Evolutionary conservation across 208 protist genomes (phyloP).

Genomic region (Acanthamoeba culbertsoni): DNA sequence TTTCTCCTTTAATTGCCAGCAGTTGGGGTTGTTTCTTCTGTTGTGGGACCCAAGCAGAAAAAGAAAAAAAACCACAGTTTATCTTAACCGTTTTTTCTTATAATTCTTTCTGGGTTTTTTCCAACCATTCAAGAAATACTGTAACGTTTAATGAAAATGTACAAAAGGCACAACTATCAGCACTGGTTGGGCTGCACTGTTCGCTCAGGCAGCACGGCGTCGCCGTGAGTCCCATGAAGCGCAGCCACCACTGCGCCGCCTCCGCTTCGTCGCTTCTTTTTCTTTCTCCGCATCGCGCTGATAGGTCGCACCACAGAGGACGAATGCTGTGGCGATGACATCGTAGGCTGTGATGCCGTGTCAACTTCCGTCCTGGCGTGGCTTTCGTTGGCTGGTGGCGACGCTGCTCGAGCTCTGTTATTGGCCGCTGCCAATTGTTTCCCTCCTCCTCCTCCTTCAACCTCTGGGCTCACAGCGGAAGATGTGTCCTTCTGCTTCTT

Average conservation of each 20-base stretch:
- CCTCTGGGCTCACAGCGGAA: neutral
- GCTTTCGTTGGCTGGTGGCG: no score
- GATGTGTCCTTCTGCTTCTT: neutral
- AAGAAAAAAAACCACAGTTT: no score
- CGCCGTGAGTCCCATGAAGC: neutral
- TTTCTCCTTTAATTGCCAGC: no score
- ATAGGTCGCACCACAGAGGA: neutral
- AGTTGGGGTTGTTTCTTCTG: no score
- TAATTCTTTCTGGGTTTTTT: no score
- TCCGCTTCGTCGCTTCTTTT: neutral
- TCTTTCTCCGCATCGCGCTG: neutral
- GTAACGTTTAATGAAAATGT: neutral
- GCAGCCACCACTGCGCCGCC: no score
- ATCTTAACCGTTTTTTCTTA: no score
- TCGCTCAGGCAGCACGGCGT: neutral
- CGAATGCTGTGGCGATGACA: neutral
- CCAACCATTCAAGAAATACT: no score
- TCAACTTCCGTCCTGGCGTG: neutral
- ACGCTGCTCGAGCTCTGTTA: no score
- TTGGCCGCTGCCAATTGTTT: neutral
- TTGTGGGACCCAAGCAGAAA: no score
- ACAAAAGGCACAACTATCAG: neutral
- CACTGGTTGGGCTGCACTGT: constrained; percentile 29
- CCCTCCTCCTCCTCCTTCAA: neutral
- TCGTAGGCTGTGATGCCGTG: neutral